Evolutionary conservation across 2,329 filamentous ascomycete genomes (phyloP), one percentile per base, ranked within the genome.

Genomic region (Cladosporium sp.): DNA sequence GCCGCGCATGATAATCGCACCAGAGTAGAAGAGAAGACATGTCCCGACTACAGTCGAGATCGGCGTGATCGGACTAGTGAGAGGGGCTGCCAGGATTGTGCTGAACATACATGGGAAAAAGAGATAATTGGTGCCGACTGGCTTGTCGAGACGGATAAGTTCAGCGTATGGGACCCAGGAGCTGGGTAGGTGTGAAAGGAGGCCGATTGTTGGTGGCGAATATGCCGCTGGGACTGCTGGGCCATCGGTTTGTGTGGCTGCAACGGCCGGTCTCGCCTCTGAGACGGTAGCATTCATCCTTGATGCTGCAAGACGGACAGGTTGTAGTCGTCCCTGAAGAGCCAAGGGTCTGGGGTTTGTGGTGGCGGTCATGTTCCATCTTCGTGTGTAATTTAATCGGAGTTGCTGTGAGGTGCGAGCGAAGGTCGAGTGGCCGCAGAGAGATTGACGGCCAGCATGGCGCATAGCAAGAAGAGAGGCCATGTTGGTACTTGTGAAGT

Each of bases 71-170:
- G 90, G 90, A 1, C 78, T 76, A 2, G 86, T 82, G 73, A 93
- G 84, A 0, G 90, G 89, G 1, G 91, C 91, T 0, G 92, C 92
- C 74, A 95, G 84, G 2, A 95, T 83, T 0, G 92, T 93, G 65
- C 91, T 93, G 81, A 93, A 96, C 14, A 95, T 82, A 74, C 92
- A 94, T 32, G 92, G 92, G 72, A 93, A 91, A 81, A 90, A 94
- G 68, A 96, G 87, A 75, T 95, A 95, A 80, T 92, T 91, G 1
- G 91, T 91, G 55, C 92, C 92, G 0, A 88, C 85, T 1, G 92
- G 92, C 74, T 92, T 95, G 78, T 95, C 89, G 58, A 96, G 82
- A 59, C 93, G 90, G 73, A 91, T 86, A 15, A 96, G 86, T 76
- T 96, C 92, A 58, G 88, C 92, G 74, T 95, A 96, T 1, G 92